These are phyloP conservation scores for Zygotorulaspora florentina DNA, from an alignment of 805 yeast genomes.

Conservation along the genomic window DNA sequence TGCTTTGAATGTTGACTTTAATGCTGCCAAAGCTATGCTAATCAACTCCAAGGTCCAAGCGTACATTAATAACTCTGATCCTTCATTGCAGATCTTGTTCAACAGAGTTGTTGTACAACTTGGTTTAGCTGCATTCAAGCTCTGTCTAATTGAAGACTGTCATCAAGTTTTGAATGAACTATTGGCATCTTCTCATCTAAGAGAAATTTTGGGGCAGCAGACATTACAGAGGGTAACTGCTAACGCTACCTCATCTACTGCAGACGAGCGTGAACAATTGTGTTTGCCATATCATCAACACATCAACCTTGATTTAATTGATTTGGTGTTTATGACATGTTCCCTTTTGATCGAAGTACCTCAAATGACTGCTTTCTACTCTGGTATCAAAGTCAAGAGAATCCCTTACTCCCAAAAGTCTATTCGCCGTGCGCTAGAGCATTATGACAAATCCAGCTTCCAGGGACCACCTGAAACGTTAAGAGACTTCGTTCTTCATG, in stretches of 20 bases:
- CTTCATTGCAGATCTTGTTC: constrained; percentile 83
- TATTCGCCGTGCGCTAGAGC: constrained; percentile 85
- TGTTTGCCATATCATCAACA: constrained; percentile 97
- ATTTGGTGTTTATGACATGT: constrained; percentile 87
- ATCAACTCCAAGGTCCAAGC: constrained; percentile 81
- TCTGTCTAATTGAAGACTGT: constrained; percentile 78
- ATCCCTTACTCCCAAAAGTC: constrained; percentile 62
- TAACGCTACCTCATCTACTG: constrained; percentile 34
- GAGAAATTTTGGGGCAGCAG: constrained; percentile 93
- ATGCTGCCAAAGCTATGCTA: constrained; percentile 83
- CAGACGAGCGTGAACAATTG: constrained; percentile 48
- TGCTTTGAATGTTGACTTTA: constrained; percentile 82
- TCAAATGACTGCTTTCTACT: constrained; percentile 66
- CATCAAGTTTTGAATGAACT: constrained; percentile 86
- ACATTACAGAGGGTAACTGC: constrained; percentile 61
- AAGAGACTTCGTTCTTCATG: constrained; percentile 87
- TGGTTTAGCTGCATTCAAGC: constrained; percentile 92
- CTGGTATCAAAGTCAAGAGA: constrained; percentile 58
- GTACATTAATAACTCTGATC: constrained; percentile 78
- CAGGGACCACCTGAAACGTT: constrained; percentile 98
- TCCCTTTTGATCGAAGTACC: constrained; percentile 91
- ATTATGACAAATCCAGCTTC: constrained; percentile 89
- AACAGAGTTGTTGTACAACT: constrained; percentile 94
- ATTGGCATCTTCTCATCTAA: constrained; percentile 77
- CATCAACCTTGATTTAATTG: constrained; percentile 90